These are phyloP conservation scores for Lentinula lateritia DNA, from an alignment of 768 basidiomycete species.

Conservation along the genomic window DNA sequence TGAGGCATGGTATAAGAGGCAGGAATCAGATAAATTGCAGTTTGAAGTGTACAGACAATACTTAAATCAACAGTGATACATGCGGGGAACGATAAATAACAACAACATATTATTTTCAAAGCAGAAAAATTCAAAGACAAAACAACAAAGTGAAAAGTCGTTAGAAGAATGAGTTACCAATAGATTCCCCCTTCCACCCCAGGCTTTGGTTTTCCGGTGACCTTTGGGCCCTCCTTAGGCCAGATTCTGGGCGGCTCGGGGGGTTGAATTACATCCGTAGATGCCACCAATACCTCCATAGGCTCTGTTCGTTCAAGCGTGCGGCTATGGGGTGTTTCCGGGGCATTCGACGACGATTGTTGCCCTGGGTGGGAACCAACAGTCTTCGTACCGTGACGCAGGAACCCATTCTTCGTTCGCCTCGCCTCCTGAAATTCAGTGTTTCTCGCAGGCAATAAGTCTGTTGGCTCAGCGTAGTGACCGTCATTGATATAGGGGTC, in stretches of 20 bases:
- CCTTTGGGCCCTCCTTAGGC: slow-evolving; percentile 1
- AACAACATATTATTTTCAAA: too few species aligned
- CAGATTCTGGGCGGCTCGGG: background rate
- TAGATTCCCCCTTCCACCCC: background rate
- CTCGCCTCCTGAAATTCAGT: background rate
- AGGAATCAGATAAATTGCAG: too few species aligned
- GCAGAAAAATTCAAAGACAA: too few species aligned
- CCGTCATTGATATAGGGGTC: background rate
- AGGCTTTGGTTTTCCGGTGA: background rate
- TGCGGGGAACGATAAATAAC: too few species aligned
- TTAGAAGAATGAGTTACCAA: background rate
- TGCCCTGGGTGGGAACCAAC: too few species aligned
- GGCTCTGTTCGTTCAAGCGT: background rate
- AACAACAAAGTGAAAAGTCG: background rate
- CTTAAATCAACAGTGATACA: too few species aligned
- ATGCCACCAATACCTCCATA: background rate
- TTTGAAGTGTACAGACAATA: too few species aligned
- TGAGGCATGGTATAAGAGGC: too few species aligned
- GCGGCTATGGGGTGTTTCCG: background rate
- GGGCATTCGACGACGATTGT: background rate
- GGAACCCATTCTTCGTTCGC: background rate
- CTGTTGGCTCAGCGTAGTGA: background rate
- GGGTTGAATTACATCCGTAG: background rate
- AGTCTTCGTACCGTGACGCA: background rate
- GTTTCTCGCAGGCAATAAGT: too few species aligned